Conservation (phyloP, 345 rosid genomes). For the Cardamine occulta region DNA sequence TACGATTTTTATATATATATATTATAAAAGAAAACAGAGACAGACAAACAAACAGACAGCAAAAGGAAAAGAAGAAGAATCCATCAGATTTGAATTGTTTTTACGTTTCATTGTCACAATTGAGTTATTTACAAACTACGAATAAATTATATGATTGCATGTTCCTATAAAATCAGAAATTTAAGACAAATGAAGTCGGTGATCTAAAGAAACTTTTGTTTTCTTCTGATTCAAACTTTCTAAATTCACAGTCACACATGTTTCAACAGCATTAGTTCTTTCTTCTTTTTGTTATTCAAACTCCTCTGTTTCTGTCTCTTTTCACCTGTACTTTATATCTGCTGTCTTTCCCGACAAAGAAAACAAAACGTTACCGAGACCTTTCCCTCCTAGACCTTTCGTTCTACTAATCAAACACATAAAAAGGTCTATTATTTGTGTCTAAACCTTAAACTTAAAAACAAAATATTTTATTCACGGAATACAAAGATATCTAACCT, state of each 20-base stretch:
- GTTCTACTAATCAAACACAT: neutral
- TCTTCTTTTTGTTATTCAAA: neutral
- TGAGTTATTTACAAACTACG: neutral
- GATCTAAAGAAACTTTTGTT: conserved; percentile 41
- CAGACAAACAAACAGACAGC: neutral
- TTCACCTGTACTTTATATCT: conserved; percentile 27
- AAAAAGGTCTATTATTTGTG: neutral
- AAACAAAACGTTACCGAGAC: conserved; percentile 24
- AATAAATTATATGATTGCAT: neutral
- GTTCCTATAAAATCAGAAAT: conserved; percentile 7
- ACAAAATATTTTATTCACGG: neutral
- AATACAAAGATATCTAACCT: neutral
- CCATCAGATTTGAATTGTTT: neutral
- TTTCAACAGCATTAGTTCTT: neutral
- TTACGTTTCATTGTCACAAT: neutral
- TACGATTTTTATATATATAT: neutral
- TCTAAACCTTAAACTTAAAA: neutral
- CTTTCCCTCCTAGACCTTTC: neutral
- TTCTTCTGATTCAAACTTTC: conserved; percentile 16
- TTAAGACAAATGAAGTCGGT: conserved; percentile 36
- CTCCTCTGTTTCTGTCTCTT: conserved; percentile 11
- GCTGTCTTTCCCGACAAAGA: conserved; percentile 33
- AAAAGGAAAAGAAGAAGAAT: conserved; percentile 7
- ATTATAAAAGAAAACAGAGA: neutral
- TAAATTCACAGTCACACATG: conserved; percentile 16